These are phyloP conservation scores for Fragaria ananassa DNA, from an alignment of 306 rosid species.

Conservation along the genomic window DNA sequence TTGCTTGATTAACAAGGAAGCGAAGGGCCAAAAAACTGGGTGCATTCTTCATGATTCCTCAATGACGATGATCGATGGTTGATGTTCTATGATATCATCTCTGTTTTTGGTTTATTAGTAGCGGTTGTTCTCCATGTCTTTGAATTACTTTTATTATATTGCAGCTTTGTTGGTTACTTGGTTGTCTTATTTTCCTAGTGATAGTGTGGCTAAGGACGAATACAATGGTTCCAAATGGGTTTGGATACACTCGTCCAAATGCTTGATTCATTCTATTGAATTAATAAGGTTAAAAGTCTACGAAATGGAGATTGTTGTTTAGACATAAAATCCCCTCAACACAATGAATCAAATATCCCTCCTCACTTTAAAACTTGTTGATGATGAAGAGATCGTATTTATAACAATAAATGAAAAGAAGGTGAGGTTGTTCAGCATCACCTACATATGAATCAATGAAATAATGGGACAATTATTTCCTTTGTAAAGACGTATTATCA, in stretches of 20 bases:
- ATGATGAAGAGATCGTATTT: background rate
- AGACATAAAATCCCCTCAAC: background rate
- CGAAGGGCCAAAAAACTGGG: background rate
- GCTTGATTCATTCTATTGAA: background rate
- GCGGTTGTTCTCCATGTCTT: background rate
- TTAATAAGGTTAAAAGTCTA: background rate
- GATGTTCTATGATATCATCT: background rate
- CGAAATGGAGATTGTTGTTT: background rate
- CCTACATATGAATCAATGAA: too few species aligned
- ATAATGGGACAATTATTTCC: background rate
- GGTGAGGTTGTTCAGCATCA: background rate
- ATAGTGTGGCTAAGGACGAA: background rate
- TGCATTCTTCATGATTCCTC: background rate
- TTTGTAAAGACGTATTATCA: background rate
- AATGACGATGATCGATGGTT: background rate
- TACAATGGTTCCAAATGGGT: background rate
- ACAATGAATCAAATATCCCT: background rate
- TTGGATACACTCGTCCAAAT: background rate
- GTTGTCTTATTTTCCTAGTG: background rate
- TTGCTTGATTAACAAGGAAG: too few species aligned
- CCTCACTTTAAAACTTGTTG: background rate
- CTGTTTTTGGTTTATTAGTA: background rate
- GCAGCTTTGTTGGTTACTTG: background rate
- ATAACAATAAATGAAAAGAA: constrained; percentile 1
- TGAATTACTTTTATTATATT: background rate